phyloP scores from a whole-genome alignment of 805 yeast genomes.

The Tanozyma kutaoensis region DNA sequence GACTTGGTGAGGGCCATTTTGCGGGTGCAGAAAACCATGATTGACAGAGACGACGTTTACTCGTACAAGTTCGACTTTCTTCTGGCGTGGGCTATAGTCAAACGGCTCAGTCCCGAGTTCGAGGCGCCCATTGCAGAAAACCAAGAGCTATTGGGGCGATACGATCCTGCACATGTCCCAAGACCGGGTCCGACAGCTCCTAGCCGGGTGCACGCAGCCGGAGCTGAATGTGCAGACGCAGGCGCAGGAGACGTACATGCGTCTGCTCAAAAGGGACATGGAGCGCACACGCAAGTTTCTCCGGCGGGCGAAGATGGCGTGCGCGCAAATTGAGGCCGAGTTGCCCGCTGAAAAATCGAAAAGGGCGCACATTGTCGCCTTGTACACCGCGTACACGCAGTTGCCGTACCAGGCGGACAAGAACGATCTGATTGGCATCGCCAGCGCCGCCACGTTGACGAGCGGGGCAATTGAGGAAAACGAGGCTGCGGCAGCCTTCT shows the following conservation, averaged over 20 bases:
- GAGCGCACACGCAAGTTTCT: constrained; percentile 5
- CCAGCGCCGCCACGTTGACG: constrained; percentile 6
- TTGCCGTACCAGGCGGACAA: constrained; percentile 7
- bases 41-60: constrained; percentile 8
- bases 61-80: constrained; percentile 20
- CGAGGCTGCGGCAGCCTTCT: constrained; percentile 1
- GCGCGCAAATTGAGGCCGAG: not conserved
- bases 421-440: constrained; percentile 10
- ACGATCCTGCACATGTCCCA: too few relatives aligned
- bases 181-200: too few relatives aligned
- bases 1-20: constrained; percentile 8
- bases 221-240: too few relatives aligned
- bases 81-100: constrained; percentile 20
- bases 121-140: too few relatives aligned
- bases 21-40: constrained; percentile 9
- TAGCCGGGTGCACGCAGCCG: too few relatives aligned
- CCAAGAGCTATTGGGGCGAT: too few relatives aligned
- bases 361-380: constrained; percentile 2
- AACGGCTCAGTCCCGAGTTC: too few relatives aligned
- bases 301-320: constrained; percentile 5
- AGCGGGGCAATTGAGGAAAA: constrained; percentile 5
- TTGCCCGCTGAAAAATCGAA: not conserved
- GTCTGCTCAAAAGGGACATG: constrained; percentile 4
- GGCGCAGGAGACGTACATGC: constrained; percentile 5
- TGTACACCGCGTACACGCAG: constrained; percentile 4